A percentile compares a stretch with the other conserved stretches of the same genome.
These are phyloP conservation scores for Spiraea crenata DNA, from an alignment of 331 rosid species.

Conservation along the genomic window DNA sequence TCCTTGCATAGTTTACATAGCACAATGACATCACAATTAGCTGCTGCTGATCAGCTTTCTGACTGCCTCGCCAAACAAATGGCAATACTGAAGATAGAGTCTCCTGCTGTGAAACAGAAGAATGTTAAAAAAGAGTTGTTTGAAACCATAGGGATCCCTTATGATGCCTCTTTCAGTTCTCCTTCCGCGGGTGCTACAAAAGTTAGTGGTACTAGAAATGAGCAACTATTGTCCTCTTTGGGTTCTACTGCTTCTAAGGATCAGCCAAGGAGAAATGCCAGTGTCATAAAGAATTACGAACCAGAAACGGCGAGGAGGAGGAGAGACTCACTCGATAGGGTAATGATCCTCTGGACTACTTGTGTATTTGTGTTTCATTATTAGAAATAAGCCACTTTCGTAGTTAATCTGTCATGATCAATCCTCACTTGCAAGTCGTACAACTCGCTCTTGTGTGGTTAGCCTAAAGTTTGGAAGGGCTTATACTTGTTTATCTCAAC, in stretches of 20 bases:
- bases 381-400: not conserved
- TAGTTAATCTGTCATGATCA: not conserved
- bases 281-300: slow-evolving; percentile 59
- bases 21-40: slow-evolving; percentile 76
- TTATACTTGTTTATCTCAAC: too few relatives aligned
- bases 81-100: slow-evolving; percentile 54
- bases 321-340: slow-evolving; percentile 93
- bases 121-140: slow-evolving; percentile 68
- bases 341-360: slow-evolving; percentile 34
- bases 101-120: slow-evolving; percentile 52
- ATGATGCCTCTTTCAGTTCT: slow-evolving; percentile 66
- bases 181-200: slow-evolving; percentile 53
- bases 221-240: slow-evolving; percentile 45
- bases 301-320: slow-evolving; percentile 86
- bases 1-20: slow-evolving; percentile 70
- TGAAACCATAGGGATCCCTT: slow-evolving; percentile 86
- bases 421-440: not conserved
- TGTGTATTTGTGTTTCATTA: not conserved
- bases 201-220: slow-evolving; percentile 40
- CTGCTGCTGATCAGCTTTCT: slow-evolving; percentile 81
- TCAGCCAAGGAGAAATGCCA: slow-evolving; percentile 39
- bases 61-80: slow-evolving; percentile 81
- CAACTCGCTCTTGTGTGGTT: not conserved
- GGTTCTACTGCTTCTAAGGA: slow-evolving; percentile 46
- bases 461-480: not conserved